A percentile compares a stretch with the other conserved stretches of the same genome.
Conservation (phyloP, 2,329 filamentous ascomycete species). For the Metarhizium sp. region DNA sequence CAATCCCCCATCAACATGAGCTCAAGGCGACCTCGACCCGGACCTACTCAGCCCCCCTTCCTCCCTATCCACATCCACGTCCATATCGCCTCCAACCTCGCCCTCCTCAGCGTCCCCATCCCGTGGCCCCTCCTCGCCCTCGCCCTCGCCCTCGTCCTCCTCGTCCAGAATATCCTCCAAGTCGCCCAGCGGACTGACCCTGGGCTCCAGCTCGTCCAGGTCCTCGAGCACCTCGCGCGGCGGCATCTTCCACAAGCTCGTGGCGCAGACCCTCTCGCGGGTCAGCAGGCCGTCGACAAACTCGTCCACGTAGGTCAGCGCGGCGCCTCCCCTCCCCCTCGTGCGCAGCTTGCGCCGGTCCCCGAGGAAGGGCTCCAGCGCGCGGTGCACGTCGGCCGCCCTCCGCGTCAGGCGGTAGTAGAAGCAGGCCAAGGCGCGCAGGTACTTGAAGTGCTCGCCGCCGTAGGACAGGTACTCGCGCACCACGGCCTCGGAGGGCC, state of each 20-base stretch:
- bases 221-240: constrained; percentile 78
- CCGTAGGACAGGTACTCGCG: constrained; percentile 70
- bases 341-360: constrained; percentile 79
- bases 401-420: constrained; percentile 85
- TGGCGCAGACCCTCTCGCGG: constrained; percentile 85
- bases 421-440: constrained; percentile 82
- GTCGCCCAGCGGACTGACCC: constrained; percentile 74
- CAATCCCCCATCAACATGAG: neutral
- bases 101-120: constrained; percentile 17
- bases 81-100: constrained; percentile 24
- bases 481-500: constrained; percentile 69
- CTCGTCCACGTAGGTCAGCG: constrained; percentile 75
- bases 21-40: constrained; percentile 6
- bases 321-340: constrained; percentile 63
- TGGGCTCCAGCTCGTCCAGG: constrained; percentile 74
- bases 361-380: constrained; percentile 72
- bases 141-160: constrained; percentile 36
- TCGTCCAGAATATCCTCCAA: constrained; percentile 62
- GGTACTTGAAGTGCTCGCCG: constrained; percentile 73
- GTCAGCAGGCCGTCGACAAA: constrained; percentile 88
- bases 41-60: constrained; percentile 17
- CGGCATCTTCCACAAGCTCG: constrained; percentile 86
- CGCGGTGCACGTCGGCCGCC: constrained; percentile 68
- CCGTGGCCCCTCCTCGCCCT: constrained; percentile 11
- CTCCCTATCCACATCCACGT: constrained; percentile 28